Evolutionary conservation across 2,329 filamentous ascomycete species (phyloP).

Genomic region (Penicillium rolfsii): DNA sequence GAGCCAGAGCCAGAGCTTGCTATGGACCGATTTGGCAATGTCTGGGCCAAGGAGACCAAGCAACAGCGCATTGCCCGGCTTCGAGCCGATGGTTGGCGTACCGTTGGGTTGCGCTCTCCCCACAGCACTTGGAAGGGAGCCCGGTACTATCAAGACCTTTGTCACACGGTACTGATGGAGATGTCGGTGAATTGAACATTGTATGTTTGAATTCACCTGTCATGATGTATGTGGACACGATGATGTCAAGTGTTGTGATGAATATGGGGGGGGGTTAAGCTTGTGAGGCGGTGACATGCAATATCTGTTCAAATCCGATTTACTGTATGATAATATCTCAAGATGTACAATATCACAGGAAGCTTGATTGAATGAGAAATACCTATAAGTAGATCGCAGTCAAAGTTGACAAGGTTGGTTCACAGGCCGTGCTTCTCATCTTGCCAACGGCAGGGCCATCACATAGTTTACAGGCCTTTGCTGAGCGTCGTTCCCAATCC

Average conservation of each 20-base stretch:
- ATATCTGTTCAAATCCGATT: neutral
- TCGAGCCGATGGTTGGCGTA: conserved; percentile 42
- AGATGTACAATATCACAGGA: neutral
- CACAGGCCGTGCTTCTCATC: neutral
- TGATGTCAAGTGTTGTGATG: neutral
- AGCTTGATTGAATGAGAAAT: neutral
- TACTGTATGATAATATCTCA: neutral
- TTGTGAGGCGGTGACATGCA: neutral
- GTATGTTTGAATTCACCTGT: neutral
- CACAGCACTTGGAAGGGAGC: conserved; percentile 43
- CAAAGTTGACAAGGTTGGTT: no score
- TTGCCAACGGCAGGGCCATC: neutral
- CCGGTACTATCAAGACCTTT: conserved; percentile 44
- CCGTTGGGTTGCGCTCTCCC: conserved; percentile 40
- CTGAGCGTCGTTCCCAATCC: conserved; percentile 28
- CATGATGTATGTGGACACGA: neutral
- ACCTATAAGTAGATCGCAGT: neutral
- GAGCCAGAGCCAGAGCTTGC: conserved; percentile 5
- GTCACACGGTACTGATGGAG: conserved; percentile 42
- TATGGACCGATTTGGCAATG: conserved; percentile 24
- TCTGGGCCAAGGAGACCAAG: conserved; percentile 36
- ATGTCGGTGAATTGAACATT: conserved; percentile 30
- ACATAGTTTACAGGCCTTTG: conserved; percentile 23
- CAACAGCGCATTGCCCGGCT: conserved; percentile 41
- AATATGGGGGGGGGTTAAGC: neutral